phyloP scores from a whole-genome alignment of 1,284 basidiomycete species.

The Schizophyllum commune region DNA sequence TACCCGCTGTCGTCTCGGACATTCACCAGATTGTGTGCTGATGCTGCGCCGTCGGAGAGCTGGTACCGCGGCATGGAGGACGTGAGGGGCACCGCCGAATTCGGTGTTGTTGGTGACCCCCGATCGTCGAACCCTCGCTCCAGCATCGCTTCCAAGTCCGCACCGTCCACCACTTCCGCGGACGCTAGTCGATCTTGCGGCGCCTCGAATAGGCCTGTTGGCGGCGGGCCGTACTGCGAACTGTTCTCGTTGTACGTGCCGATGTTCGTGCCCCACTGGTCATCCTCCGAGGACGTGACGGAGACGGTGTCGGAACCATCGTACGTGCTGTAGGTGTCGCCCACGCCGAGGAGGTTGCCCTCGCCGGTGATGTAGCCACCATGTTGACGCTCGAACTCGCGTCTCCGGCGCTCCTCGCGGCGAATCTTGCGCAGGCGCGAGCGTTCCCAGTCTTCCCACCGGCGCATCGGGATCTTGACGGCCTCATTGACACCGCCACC shows the following conservation, averaged over 20 bases:
- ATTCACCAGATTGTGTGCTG: conserved; percentile 34
- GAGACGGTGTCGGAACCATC: conserved; percentile 74
- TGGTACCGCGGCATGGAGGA: conserved; percentile 44
- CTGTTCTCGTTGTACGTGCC: conserved; percentile 86
- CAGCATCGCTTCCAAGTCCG: conserved; percentile 84
- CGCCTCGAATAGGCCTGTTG: conserved; percentile 54
- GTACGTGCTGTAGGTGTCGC: conserved; percentile 53
- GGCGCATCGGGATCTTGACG: conserved; percentile 71
- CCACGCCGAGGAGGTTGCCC: conserved; percentile 49
- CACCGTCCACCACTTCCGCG: conserved; percentile 60
- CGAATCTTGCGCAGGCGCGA: conserved; percentile 89
- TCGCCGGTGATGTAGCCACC: conserved; percentile 60
- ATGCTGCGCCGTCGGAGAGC: conserved; percentile 47
- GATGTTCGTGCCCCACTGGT: conserved; percentile 86
- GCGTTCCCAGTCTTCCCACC: conserved; percentile 99
- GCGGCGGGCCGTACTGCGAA: conserved; percentile 73
- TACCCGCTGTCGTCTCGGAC: conserved; percentile 39
- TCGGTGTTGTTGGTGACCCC: conserved; percentile 35
- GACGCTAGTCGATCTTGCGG: conserved; percentile 34
- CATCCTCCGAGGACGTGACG: conserved; percentile 82
- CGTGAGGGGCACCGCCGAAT: conserved; percentile 22
- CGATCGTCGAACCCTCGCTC: conserved; percentile 80
- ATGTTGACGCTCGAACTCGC: conserved; percentile 72
- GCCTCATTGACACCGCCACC: conserved; percentile 52
- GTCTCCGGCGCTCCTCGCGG: conserved; percentile 81